Base-by-base conservation (phyloP, 2,329 filamentous ascomycete genomes). In the Penicillium thymicola region DNA sequence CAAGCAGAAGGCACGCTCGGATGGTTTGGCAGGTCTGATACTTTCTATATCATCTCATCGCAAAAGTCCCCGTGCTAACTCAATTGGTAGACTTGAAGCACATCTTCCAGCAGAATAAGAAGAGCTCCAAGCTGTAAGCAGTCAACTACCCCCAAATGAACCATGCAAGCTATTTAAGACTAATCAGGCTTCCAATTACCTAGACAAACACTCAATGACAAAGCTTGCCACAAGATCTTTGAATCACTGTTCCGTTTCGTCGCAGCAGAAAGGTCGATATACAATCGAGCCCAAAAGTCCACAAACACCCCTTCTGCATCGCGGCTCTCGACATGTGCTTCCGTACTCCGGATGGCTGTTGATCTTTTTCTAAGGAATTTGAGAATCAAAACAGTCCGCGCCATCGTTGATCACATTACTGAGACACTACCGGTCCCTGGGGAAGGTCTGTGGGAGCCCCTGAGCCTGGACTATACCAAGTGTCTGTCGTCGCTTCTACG, bases 381-480 rank as follows among this genome's bases (percentile, higher is more conserved):
- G 60, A 89, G 86, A 67, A 79, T 81, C 58, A 95, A 91, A 71
- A 93, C 92, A 0, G 79, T 93, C n/a, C 83, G 87, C 64, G 85
- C 89, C 6, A 78, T 97, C 16, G 79, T 96, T 61, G 86, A 91
- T 61, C 92, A 96, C 73, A 88, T 97, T 59, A 87, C 85, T 3
- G 86, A 96, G 62, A 85, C 86, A 18, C 79, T 96, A 4, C 83
- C 86, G 2, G 82, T 79, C 16, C 72, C 81, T 1, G 82, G 86
- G 52, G 85, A 85, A 14, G 81, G 79, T 2, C 83, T 88, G 52
- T 85, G 90, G 61, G 81, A 86, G 55, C 87, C 89, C 13, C 79
- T 99, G 5, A 76, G 86, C 25, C 81, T 86, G 47, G 86, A 94
- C 67, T 96, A 97, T 70, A 81, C 90, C 63, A 96, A 90, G 76